Percentiles rank a stretch among this genome's conserved stretches.
Conservation (phyloP, 2,329 filamentous ascomycete genomes). For the Arthroderma sp. region DNA sequence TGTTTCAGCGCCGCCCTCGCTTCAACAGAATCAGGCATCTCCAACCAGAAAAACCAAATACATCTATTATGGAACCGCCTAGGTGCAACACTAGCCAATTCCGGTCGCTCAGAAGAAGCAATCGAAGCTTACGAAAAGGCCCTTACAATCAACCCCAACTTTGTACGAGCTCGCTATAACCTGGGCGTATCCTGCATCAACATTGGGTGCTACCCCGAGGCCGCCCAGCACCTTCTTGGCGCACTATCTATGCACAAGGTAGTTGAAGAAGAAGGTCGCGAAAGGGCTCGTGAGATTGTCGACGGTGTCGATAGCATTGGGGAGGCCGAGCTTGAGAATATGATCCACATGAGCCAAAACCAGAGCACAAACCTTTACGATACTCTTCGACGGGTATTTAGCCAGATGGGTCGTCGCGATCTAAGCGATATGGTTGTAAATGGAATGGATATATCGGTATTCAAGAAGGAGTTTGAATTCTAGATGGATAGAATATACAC, state of each 20-base stretch:
- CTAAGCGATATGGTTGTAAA: slow-evolving; percentile 74
- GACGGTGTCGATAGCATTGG: slow-evolving; percentile 43
- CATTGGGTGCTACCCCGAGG: slow-evolving; percentile 87
- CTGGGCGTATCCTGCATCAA: slow-evolving; percentile 95
- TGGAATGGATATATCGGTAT: slow-evolving; percentile 80
- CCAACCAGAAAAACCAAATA: slow-evolving; percentile 72
- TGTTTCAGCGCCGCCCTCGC: slow-evolving; percentile 90
- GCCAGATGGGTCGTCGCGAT: slow-evolving; percentile 83
- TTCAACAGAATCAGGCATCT: slow-evolving; percentile 67
- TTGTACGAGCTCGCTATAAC: slow-evolving; percentile 93
- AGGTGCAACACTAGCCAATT: slow-evolving; percentile 90
- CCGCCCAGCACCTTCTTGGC: slow-evolving; percentile 80
- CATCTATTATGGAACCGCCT: slow-evolving; percentile 96
- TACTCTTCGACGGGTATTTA: slow-evolving; percentile 86
- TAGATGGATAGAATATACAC: slow-evolving; percentile 20
- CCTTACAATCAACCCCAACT: slow-evolving; percentile 80
- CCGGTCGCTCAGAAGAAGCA: slow-evolving; percentile 82
- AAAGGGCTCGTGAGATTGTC: slow-evolving; percentile 71
- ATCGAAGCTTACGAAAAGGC: slow-evolving; percentile 95
- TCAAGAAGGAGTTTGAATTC: slow-evolving; percentile 86
- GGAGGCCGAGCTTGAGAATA: slow-evolving; percentile 67
- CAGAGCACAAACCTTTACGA: slow-evolving; percentile 95
- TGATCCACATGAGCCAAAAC: slow-evolving; percentile 71
- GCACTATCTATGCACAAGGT: slow-evolving; percentile 92
- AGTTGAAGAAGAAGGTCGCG: slow-evolving; percentile 71